Conservation (phyloP, 306 rosid genomes). For the Herpetospermum pedunculosum region DNA sequence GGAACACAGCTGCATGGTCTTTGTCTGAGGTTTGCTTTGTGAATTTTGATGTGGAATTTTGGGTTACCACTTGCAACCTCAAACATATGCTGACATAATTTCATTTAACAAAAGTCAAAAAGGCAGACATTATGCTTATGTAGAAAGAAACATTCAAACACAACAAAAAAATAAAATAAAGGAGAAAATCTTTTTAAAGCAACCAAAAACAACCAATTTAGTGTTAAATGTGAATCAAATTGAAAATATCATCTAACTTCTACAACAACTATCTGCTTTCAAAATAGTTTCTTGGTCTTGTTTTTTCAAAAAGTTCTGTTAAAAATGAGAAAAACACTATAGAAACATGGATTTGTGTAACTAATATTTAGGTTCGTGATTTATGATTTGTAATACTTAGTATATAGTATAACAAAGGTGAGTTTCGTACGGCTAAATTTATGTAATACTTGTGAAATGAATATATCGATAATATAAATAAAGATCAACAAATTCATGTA, state of each 20-base stretch:
- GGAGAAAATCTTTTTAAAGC: not conserved
- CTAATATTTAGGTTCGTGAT: not conserved
- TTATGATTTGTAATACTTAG: not conserved
- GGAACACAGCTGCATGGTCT: conserved; percentile 4
- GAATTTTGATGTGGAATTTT: not conserved
- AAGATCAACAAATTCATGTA: too few species aligned
- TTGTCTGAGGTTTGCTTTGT: not conserved
- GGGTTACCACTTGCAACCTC: not conserved
- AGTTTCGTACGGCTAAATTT: too few species aligned
- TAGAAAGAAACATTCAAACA: not conserved
- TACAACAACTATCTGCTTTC: not conserved
- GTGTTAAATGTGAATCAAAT: not conserved
- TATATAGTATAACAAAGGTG: not conserved
- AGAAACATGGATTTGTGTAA: not conserved
- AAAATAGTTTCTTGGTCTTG: too few species aligned
- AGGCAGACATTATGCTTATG: not conserved
- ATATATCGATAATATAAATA: too few species aligned
- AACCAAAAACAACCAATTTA: not conserved
- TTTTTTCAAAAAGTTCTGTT: too few species aligned
- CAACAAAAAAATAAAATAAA: not conserved
- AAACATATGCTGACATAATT: not conserved
- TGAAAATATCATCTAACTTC: not conserved
- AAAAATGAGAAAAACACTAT: too few species aligned
- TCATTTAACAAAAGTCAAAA: not conserved
- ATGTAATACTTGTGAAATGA: too few species aligned